Conservation (phyloP, 768 basidiomycete species). For the Mycena filopes region DNA sequence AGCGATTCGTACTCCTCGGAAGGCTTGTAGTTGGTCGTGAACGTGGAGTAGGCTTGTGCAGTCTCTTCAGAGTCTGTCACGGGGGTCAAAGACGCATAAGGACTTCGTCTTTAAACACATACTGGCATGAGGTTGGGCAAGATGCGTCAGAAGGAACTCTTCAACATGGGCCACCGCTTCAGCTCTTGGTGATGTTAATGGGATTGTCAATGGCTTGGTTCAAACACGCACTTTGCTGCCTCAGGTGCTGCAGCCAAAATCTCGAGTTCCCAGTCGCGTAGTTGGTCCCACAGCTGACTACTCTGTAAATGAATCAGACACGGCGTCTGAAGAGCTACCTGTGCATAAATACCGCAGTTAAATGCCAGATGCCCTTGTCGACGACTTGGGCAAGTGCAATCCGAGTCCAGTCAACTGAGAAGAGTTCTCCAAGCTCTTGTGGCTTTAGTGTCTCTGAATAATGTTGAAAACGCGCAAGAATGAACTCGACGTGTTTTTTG, state of each 20-base stretch:
- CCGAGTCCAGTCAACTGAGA: conserved; percentile 72
- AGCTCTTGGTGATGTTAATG: conserved; percentile 44
- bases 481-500: conserved; percentile 72
- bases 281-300: conserved; percentile 74
- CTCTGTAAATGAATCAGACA: conserved; percentile 56
- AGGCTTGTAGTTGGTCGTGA: conserved; percentile 83
- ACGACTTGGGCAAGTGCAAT: conserved; percentile 64
- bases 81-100: background rate
- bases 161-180: conserved; percentile 63
- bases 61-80: conserved; percentile 82
- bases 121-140: conserved; percentile 84
- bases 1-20: conserved; percentile 80
- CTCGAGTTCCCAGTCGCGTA: conserved; percentile 81
- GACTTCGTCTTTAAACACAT: conserved; percentile 29
- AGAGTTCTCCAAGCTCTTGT: conserved; percentile 64
- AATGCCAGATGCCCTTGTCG: conserved; percentile 65
- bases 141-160: conserved; percentile 68
- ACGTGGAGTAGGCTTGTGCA: conserved; percentile 86
- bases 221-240: conserved; percentile 55
- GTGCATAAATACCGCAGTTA: conserved; percentile 75
- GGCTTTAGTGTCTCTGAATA: conserved; percentile 56
- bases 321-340: conserved; percentile 15
- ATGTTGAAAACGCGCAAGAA: conserved; percentile 54
- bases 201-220: background rate
- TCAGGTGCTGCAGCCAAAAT: conserved; percentile 60